Conservation (phyloP, 2,329 filamentous ascomycete species). For the Didymella pinodella region DNA sequence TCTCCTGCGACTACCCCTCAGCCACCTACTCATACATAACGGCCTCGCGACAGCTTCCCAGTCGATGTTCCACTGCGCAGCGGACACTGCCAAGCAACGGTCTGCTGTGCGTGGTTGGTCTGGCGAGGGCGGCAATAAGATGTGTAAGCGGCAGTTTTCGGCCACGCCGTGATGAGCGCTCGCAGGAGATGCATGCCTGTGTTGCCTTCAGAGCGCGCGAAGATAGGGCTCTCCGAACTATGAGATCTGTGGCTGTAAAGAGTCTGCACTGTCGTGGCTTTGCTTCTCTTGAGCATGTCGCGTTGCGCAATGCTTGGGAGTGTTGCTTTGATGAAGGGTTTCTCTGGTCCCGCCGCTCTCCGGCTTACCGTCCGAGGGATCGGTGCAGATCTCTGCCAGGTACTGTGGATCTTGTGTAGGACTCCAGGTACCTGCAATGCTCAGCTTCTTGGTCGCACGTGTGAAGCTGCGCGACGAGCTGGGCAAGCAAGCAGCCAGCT, state of each 20-base stretch:
- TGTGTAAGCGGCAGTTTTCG: conserved; percentile 12
- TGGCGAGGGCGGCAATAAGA: conserved; percentile 10
- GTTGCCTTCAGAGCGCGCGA: conserved; percentile 2
- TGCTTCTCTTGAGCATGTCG: conserved; percentile 4
- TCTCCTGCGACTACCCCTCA: conserved; percentile 13
- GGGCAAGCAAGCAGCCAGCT: background rate
- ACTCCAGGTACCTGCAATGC: conserved; percentile 5
- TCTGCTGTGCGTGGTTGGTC: conserved; percentile 11
- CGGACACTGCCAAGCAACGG: conserved; percentile 11
- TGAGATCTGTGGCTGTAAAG: conserved; percentile 15
- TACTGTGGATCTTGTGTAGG: conserved; percentile 21
- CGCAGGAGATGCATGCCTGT: conserved; percentile 5
- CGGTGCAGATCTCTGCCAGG: conserved; percentile 32
- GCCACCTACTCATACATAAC: conserved; percentile 13
- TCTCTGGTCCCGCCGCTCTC: conserved; percentile 17
- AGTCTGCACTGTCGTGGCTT: conserved; percentile 3
- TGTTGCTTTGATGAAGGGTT: conserved; percentile 1
- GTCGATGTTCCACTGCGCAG: conserved; percentile 7
- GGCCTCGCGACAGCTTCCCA: background rate
- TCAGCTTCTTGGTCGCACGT: conserved; percentile 7
- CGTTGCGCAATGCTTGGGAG: conserved; percentile 1
- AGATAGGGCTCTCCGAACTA: background rate
- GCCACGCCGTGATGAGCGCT: conserved; percentile 15
- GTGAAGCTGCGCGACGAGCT: background rate
- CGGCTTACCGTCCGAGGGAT: conserved; percentile 23